Evolutionary conservation across 192 early-diverging fungal genomes (phyloP).

Genomic region (Coemansia furcata): DNA sequence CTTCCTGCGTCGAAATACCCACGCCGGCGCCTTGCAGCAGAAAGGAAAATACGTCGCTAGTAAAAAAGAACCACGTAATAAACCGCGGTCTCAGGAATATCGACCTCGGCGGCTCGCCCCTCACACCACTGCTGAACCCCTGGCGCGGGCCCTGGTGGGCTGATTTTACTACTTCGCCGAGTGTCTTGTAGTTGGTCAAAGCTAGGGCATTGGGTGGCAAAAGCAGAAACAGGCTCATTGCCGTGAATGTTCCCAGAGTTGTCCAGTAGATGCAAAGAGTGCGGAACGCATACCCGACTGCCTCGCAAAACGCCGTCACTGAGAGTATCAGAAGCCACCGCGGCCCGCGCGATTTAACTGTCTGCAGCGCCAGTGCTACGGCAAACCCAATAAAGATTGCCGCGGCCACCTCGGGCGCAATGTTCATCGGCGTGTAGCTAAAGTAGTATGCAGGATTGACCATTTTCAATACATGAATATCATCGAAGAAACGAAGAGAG

Average conservation of each 20-base stretch:
- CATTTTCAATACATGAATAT: neutral
- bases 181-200: conserved; percentile 40
- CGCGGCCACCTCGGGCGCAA: conserved; percentile 11
- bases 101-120: neutral
- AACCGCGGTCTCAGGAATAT: conserved; percentile 20
- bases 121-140: neutral
- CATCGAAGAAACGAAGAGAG: neutral
- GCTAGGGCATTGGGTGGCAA: conserved; percentile 40
- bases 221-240: conserved; percentile 32
- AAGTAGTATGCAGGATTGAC: conserved; percentile 20
- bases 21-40: conserved; percentile 27
- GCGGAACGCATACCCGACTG: conserved; percentile 31
- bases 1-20: conserved; percentile 18
- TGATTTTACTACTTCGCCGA: conserved; percentile 14
- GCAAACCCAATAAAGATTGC: conserved; percentile 5
- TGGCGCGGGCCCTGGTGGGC: neutral
- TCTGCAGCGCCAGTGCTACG: conserved; percentile 2
- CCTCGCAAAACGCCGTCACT: conserved; percentile 20
- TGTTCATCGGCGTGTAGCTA: conserved; percentile 16
- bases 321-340: conserved; percentile 9
- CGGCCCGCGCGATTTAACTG: conserved; percentile 1
- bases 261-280: conserved; percentile 25
- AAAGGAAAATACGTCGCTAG: conserved; percentile 36
- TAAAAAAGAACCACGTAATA: conserved; percentile 39
- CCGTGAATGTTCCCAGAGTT: conserved; percentile 11